phyloP scores from a whole-genome alignment of 371 early-diverging fungal genomes.

The Choanephora cucurbitarum region DNA sequence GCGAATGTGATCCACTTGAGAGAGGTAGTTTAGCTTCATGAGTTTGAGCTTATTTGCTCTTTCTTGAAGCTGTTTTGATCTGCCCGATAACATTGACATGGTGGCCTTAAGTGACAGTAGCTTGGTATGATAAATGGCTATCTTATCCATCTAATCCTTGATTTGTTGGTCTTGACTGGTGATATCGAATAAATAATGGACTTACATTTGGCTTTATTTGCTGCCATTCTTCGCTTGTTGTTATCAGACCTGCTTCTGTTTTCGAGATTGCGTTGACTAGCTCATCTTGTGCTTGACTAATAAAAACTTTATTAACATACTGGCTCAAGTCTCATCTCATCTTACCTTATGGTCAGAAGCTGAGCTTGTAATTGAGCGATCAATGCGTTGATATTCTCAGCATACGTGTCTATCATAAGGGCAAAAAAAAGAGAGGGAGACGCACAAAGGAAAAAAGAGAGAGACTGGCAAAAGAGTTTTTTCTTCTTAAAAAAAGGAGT shows the following conservation, averaged over 20 bases:
- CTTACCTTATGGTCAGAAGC: not conserved
- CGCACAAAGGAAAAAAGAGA: not conserved
- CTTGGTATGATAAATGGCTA: slow-evolving; percentile 40
- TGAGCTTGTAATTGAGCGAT: not conserved
- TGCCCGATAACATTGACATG: slow-evolving; percentile 38
- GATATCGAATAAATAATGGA: not conserved
- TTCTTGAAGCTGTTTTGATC: slow-evolving; percentile 33
- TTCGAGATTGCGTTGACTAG: slow-evolving; percentile 8
- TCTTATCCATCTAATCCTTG: slow-evolving; percentile 35
- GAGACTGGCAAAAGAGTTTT: not conserved
- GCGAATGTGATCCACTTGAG: slow-evolving; percentile 38
- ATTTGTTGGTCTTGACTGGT: not conserved
- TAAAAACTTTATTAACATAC: not conserved
- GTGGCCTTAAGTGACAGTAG: slow-evolving; percentile 38
- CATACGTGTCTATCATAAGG: not conserved
- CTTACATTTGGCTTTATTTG: slow-evolving; percentile 25
- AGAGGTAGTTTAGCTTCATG: slow-evolving; percentile 31
- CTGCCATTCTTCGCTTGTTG: slow-evolving; percentile 15
- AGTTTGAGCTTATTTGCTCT: slow-evolving; percentile 34
- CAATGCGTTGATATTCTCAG: not conserved
- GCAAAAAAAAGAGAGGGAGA: not conserved
- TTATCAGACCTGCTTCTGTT: slow-evolving; percentile 2
- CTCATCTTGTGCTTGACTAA: slow-evolving; percentile 19
- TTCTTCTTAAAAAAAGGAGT: too few relatives aligned
- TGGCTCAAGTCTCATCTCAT: not conserved